Evolutionary conservation across 768 basidiomycete species (phyloP).

Genomic region (Lactarius akahatsu): DNA sequence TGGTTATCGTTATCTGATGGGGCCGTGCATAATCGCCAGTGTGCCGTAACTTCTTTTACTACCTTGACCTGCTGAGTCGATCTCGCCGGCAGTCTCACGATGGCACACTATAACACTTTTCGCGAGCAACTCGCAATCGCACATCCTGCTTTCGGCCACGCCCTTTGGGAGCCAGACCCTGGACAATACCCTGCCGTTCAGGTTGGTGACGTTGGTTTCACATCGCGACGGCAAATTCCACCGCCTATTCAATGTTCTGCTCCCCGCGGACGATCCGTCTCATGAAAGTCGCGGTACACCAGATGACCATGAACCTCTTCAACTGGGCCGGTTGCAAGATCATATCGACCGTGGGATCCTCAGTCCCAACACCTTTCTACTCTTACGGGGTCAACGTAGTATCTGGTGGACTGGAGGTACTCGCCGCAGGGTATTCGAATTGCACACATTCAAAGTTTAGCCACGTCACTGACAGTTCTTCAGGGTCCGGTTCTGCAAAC

Average conservation of each 20-base stretch:
- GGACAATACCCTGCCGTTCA: not conserved
- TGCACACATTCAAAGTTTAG: not conserved
- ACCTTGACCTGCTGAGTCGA: not conserved
- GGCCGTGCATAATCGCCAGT: not conserved
- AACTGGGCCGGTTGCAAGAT: not conserved
- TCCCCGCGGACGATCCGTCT: not conserved
- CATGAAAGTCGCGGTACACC: not conserved
- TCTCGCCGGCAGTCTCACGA: not conserved
- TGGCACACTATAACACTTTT: not conserved
- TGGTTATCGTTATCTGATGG: not conserved
- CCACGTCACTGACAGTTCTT: not conserved
- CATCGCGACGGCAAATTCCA: conserved; percentile 3
- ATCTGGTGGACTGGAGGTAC: not conserved
- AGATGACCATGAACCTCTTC: not conserved
- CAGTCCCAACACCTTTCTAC: not conserved
- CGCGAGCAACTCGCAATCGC: not conserved
- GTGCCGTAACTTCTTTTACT: not conserved
- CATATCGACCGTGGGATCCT: not conserved
- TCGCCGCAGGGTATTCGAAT: not conserved
- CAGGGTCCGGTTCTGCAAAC: not conserved
- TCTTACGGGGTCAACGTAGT: not conserved
- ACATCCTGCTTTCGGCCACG: not conserved
- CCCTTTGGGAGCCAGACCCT: not conserved
- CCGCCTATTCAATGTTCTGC: not conserved
- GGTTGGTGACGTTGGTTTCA: not conserved